Evolutionary conservation across 306 rosid species (phyloP), one percentile per base, ranked within the genome.

Genomic region (Rosa rugosa): DNA sequence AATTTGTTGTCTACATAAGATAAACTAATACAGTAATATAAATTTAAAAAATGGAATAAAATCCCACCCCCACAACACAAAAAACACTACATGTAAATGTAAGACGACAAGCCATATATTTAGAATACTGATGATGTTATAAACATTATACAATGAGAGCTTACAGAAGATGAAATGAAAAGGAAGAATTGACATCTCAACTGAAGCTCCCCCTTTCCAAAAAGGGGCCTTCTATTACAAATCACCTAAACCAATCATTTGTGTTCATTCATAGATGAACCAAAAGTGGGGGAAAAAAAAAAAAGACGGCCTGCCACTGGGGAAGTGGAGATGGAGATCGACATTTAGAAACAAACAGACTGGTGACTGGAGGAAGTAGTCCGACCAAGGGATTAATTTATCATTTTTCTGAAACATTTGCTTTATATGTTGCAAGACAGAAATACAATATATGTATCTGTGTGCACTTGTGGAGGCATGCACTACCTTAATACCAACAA

Each of bases 401-500:
- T 41, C 44, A 41, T 25, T 7, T 42, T 0, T 42, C 9, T 8
- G 46, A 8, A 42, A 8, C 46, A 42, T 42, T 42, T 42, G 1
- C 11, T 7, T 42, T 42, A 1, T 31, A 1, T 1, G 1, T 42
- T 42, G 46, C 11, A 31, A 31, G 2, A 42, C 9, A 13, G 17
- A 47, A 46, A 46, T 11, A 46, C 4, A 47, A 12, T 11, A 12
- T 11, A 16, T 50, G 8, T 50, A 16, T 50, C 5, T 50, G 8
- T 16, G 53, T 13, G 7, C 1, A 50, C 56, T 14, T 50, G n/a
- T 50, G n/a, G 7, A 50, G 56, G 56, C 56, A 50, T 16, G 60
- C 25, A 54, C 1, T 79, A 89, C 97, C 97, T 92, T 92, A 71
- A 92, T 72, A 75, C 97, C 97, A 72, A 92, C 86, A 79, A 92